Percentiles rank a stretch among this genome's conserved stretches.
phyloP scores from a whole-genome alignment of 2,329 filamentous ascomycete species.

The Aquanectria penicillioides region DNA sequence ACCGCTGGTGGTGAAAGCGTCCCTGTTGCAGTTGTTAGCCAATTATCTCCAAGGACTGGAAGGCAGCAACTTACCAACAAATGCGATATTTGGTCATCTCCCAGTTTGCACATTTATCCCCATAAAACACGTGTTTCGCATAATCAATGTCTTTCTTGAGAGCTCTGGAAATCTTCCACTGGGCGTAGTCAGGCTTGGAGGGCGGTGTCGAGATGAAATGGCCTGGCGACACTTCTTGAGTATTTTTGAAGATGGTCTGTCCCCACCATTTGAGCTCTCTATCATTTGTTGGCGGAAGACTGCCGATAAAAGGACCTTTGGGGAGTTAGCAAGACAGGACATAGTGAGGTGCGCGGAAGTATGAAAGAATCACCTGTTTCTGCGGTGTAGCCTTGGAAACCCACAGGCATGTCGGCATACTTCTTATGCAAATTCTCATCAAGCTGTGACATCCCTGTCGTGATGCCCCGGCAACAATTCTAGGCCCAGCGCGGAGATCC shows the following conservation, averaged over 20 bases:
- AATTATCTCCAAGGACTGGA: not conserved
- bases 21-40: constrained; percentile 56
- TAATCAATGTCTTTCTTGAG: constrained; percentile 68
- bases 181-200: constrained; percentile 63
- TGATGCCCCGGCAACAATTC: constrained; percentile 70
- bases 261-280: constrained; percentile 70
- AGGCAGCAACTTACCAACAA: constrained; percentile 66
- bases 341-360: constrained; percentile 28
- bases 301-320: constrained; percentile 66
- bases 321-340: constrained; percentile 27
- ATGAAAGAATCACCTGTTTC: constrained; percentile 40
- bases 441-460: constrained; percentile 66
- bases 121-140: constrained; percentile 68
- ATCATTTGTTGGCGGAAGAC: constrained; percentile 62
- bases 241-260: constrained; percentile 68
- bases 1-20: constrained; percentile 69
- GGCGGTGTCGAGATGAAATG: constrained; percentile 67
- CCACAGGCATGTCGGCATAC: constrained; percentile 61
- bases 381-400: constrained; percentile 53
- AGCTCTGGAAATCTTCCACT: constrained; percentile 67
- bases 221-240: constrained; percentile 61
- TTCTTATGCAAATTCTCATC: constrained; percentile 55
- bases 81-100: constrained; percentile 70
- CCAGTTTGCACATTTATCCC: constrained; percentile 63
- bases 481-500: constrained; percentile 60